Evolutionary conservation across 2,329 filamentous ascomycete genomes (phyloP).

Genomic region (Pestalotiopsis sp.): DNA sequence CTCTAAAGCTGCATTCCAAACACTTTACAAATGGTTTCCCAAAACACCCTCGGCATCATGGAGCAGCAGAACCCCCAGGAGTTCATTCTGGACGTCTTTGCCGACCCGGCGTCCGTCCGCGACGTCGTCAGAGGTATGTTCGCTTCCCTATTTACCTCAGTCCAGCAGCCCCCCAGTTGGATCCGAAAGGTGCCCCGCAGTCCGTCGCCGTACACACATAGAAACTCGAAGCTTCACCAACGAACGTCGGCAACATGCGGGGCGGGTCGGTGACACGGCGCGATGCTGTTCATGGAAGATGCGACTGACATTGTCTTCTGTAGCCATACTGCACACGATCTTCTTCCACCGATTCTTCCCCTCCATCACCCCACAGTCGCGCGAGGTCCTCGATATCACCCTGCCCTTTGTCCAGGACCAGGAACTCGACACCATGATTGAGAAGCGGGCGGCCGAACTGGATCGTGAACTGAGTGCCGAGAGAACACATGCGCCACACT

Average conservation of each 20-base stretch:
- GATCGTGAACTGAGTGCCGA: slow-evolving; percentile 75
- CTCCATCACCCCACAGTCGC: slow-evolving; percentile 76
- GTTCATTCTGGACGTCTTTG: slow-evolving; percentile 92
- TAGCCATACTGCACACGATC: slow-evolving; percentile 92
- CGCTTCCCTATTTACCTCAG: slow-evolving; percentile 11
- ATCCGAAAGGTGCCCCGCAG: slow-evolving; percentile 3
- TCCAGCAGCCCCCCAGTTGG: background rate
- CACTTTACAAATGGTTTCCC: slow-evolving; percentile 5
- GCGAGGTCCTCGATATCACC: slow-evolving; percentile 88
- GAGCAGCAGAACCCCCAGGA: slow-evolving; percentile 69
- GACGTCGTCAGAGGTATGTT: slow-evolving; percentile 86
- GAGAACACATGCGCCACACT: slow-evolving; percentile 34
- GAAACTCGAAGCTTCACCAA: background rate
- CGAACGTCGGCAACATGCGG: background rate
- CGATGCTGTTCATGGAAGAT: background rate
- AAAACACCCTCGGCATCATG: slow-evolving; percentile 36
- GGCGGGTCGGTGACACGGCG: background rate
- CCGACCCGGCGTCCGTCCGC: slow-evolving; percentile 85
- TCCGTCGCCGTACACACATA: background rate
- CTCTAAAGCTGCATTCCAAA: background rate
- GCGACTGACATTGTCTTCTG: background rate
- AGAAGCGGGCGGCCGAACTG: slow-evolving; percentile 79
- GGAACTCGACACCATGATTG: slow-evolving; percentile 91
- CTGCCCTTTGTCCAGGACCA: slow-evolving; percentile 88
- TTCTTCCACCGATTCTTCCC: slow-evolving; percentile 99